These are phyloP conservation scores for Pythium monospermum DNA, from an alignment of 352 stramenopile genomes.

Conservation along the genomic window DNA sequence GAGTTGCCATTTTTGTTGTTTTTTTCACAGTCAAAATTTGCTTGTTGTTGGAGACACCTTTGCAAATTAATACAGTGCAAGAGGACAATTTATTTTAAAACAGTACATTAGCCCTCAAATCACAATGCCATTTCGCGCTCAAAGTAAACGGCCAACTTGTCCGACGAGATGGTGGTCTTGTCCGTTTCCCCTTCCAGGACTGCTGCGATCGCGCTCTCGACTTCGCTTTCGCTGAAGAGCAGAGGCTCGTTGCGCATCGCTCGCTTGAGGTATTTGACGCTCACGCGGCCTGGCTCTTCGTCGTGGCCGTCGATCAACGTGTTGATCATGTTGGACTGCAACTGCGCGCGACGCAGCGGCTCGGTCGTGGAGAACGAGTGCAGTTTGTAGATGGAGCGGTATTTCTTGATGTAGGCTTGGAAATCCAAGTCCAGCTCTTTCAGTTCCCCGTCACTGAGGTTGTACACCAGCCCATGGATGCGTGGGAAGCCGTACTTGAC, in stretches of 20 bases:
- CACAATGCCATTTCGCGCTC: background rate
- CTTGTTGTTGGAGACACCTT: too few relatives aligned
- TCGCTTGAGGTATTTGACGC: constrained; percentile 50
- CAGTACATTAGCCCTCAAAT: background rate
- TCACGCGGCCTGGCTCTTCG: constrained; percentile 46
- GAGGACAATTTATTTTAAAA: too few relatives aligned
- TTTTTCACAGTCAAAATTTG: too few relatives aligned
- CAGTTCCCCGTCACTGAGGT: constrained; percentile 71
- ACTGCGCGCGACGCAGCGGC: constrained; percentile 45
- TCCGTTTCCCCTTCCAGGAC: background rate
- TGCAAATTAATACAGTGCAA: too few relatives aligned
- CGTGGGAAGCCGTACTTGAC: constrained; percentile 86
- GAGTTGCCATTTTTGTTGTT: too few relatives aligned
- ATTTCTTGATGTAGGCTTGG: constrained; percentile 68
- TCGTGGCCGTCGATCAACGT: constrained; percentile 55
- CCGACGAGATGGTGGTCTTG: background rate
- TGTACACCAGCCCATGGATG: constrained; percentile 87
- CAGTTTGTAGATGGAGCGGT: constrained; percentile 75
- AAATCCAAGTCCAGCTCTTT: constrained; percentile 85
- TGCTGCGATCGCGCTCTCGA: constrained; percentile 20
- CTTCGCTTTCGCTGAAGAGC: constrained; percentile 74
- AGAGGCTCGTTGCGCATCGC: constrained; percentile 72
- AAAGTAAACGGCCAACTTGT: background rate
- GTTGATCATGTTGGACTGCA: constrained; percentile 75
- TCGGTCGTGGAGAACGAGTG: constrained; percentile 56